Conservation (phyloP, 2,329 filamentous ascomycete species). For the Penicillium sp. region DNA sequence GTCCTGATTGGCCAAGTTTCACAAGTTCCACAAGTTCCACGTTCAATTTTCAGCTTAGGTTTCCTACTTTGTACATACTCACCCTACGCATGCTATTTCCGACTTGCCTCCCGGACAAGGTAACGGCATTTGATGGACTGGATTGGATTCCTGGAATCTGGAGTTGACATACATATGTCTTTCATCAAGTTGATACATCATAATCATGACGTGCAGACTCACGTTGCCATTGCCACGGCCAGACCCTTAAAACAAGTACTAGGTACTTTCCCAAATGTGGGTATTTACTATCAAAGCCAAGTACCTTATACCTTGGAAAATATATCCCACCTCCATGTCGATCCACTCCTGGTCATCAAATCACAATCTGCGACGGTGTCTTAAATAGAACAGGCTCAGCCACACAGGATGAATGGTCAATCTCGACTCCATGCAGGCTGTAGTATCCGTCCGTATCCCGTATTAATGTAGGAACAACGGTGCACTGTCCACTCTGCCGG, state of each 20-base stretch:
- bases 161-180: background rate
- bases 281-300: background rate
- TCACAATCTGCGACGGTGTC: background rate
- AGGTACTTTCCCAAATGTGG: background rate
- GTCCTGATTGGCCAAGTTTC: background rate
- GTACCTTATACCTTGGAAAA: constrained; percentile 8
- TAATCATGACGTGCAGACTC: constrained; percentile 21
- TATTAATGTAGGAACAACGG: constrained; percentile 1
- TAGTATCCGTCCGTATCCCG: background rate
- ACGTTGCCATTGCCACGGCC: constrained; percentile 9
- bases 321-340: background rate
- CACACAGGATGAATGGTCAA: constrained; percentile 4
- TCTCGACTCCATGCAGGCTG: constrained; percentile 1
- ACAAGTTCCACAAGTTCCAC: background rate
- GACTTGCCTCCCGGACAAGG: background rate
- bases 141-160: background rate
- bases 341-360: background rate
- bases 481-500: background rate
- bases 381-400: constrained; percentile 9
- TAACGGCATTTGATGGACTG: background rate
- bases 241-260: background rate
- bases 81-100: constrained; percentile 2
- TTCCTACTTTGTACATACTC: no score
- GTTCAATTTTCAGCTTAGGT: background rate
- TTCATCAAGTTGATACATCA: background rate